Percentiles rank a stretch among this genome's conserved stretches.
Evolutionary conservation across 768 basidiomycete genomes (phyloP).

Genomic region (Boletus sp.): DNA sequence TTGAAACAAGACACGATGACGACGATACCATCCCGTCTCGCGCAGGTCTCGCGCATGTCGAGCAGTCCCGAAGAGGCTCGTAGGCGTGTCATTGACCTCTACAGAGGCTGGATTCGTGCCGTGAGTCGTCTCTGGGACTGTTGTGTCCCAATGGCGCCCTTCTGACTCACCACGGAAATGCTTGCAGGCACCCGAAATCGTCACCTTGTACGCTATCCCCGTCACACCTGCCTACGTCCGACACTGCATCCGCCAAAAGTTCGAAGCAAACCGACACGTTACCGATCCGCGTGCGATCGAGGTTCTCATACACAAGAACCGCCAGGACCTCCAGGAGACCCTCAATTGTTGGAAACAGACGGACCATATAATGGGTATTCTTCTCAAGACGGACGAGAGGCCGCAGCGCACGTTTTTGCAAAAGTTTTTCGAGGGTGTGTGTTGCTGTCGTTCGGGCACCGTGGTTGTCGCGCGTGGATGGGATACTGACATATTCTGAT

Average conservation of each 20-base stretch:
- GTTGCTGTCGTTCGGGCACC: background rate
- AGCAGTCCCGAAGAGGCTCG: conserved; percentile 57
- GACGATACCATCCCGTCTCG: conserved; percentile 88
- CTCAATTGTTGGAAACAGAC: conserved; percentile 92
- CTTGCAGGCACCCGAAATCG: conserved; percentile 85
- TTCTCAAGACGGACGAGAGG: conserved; percentile 49
- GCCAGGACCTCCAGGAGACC: conserved; percentile 90
- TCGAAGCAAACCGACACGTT: conserved; percentile 82
- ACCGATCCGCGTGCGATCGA: conserved; percentile 82
- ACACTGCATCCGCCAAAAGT: conserved; percentile 77
- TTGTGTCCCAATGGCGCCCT: too few relatives aligned
- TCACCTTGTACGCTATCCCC: conserved; percentile 75
- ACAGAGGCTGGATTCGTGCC: conserved; percentile 90
- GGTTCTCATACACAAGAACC: conserved; percentile 76
- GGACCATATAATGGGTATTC: conserved; percentile 72
- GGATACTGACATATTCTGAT: background rate
- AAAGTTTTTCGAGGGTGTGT: conserved; percentile 80
- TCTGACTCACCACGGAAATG: background rate
- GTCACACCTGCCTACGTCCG: conserved; percentile 76
- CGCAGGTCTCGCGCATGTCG: conserved; percentile 64
- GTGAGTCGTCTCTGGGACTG: conserved; percentile 47
- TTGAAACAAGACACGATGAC: conserved; percentile 42
- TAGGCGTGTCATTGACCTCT: conserved; percentile 67
- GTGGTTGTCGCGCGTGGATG: background rate
- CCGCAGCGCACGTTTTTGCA: conserved; percentile 65